Conservation (phyloP, 805 yeast species). For the Debaryomyces tyrocola region DNA sequence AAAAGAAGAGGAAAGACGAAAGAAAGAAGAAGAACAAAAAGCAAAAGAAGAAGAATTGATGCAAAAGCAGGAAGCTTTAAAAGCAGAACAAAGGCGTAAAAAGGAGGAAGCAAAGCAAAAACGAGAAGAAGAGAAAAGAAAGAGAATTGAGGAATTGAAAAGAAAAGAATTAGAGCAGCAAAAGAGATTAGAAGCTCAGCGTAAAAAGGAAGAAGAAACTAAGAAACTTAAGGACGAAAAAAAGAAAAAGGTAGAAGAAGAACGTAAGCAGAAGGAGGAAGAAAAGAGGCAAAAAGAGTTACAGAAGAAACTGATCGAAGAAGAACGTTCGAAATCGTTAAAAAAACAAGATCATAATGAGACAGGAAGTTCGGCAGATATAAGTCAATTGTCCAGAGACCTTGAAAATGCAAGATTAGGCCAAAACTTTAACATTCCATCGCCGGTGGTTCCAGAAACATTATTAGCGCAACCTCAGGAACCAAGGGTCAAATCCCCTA, state of each 20-base stretch:
- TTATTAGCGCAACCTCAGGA: not conserved
- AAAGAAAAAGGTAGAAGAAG: conserved; percentile 23
- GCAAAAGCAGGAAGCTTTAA: conserved; percentile 32
- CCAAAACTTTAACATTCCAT: not conserved
- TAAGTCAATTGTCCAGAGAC: not conserved
- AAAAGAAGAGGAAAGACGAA: conserved; percentile 59
- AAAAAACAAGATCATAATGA: conserved; percentile 4
- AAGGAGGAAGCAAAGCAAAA: conserved; percentile 39
- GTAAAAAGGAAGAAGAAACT: conserved; percentile 28
- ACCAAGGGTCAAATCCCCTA: conserved; percentile 1
- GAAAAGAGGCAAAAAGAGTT: conserved; percentile 21
- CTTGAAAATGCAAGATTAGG: not conserved
- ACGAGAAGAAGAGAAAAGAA: conserved; percentile 51
- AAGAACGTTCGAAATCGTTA: conserved; percentile 5
- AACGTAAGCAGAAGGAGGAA: conserved; percentile 21
- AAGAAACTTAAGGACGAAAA: conserved; percentile 24
- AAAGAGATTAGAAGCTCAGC: conserved; percentile 29
- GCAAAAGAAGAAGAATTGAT: conserved; percentile 31
- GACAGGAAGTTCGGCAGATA: not conserved
- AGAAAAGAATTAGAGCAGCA: conserved; percentile 33
- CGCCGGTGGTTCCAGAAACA: not conserved
- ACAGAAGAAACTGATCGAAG: conserved; percentile 14
- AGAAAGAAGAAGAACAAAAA: conserved; percentile 54
- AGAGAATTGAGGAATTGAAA: conserved; percentile 35
- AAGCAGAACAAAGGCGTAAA: conserved; percentile 37